Percentiles rank a stretch among this genome's conserved stretches.
These are phyloP conservation scores for Coprinopsis marcescibilis DNA, from an alignment of 768 basidiomycete genomes.

Conservation along the genomic window DNA sequence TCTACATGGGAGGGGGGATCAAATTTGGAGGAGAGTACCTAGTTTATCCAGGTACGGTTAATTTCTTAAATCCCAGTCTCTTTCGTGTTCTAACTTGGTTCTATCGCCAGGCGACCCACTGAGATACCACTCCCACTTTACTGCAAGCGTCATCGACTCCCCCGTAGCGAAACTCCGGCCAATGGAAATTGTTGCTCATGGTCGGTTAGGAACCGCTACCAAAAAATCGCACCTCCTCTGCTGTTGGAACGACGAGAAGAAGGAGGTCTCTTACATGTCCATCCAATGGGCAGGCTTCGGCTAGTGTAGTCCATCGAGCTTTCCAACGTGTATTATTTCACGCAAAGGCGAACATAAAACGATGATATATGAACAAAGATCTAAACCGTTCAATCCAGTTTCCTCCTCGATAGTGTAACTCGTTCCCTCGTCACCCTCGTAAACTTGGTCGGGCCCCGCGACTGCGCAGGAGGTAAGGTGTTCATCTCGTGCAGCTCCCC, in stretches of 20 bases:
- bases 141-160: constrained; percentile 72
- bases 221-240: constrained; percentile 94
- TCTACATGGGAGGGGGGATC: constrained; percentile 85
- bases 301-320: constrained; percentile 29
- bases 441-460: neutral
- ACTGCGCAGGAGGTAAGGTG: no score
- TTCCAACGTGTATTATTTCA: no score
- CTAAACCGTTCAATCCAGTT: constrained; percentile 2
- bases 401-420: constrained; percentile 10
- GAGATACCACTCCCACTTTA: constrained; percentile 96
- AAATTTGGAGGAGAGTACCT: constrained; percentile 96
- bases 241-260: constrained; percentile 72
- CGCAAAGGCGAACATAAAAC: no score
- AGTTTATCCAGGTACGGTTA: constrained; percentile 81
- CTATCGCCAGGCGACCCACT: constrained; percentile 78
- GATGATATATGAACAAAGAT: no score
- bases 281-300: constrained; percentile 93
- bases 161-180: constrained; percentile 58
- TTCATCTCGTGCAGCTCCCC: neutral
- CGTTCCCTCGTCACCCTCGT: constrained; percentile 2
- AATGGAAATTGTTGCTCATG: constrained; percentile 94
- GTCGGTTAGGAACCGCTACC: constrained; percentile 91
- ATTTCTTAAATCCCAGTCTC: neutral
- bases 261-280: constrained; percentile 66
- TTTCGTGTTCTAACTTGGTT: neutral